Percentiles rank a stretch among this genome's conserved stretches.
These are phyloP conservation scores for Pisolithus sp. DNA, from an alignment of 768 basidiomycete species.

Conservation along the genomic window DNA sequence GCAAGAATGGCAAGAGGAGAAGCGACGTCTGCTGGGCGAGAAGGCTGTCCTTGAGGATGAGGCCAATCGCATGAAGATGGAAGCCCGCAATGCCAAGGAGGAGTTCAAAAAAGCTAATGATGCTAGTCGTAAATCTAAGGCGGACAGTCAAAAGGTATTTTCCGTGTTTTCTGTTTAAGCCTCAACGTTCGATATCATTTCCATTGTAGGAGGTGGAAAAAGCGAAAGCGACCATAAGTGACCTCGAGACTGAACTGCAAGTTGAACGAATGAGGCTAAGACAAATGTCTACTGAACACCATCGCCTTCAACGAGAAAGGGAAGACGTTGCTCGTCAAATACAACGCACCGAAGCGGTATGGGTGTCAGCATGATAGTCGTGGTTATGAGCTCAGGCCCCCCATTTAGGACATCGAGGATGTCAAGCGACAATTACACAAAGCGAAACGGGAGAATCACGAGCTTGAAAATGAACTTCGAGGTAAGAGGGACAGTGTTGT, in stretches of 20 bases:
- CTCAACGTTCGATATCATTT: neutral
- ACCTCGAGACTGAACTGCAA: slow-evolving; percentile 67
- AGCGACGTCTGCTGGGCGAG: slow-evolving; percentile 55
- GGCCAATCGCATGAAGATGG: slow-evolving; percentile 55
- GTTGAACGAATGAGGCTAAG: slow-evolving; percentile 63
- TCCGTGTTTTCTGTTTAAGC: neutral
- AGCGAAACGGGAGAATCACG: slow-evolving; percentile 67
- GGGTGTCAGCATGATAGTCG: slow-evolving; percentile 10
- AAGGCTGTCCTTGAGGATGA: slow-evolving; percentile 69
- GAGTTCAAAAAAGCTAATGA: slow-evolving; percentile 51
- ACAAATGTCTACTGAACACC: slow-evolving; percentile 57
- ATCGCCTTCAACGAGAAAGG: slow-evolving; percentile 56
- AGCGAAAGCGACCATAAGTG: slow-evolving; percentile 57
- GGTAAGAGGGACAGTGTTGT: slow-evolving; percentile 34
- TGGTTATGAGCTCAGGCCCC: neutral
- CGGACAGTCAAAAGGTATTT: slow-evolving; percentile 51
- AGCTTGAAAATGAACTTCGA: slow-evolving; percentile 68
- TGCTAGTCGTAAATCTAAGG: slow-evolving; percentile 41
- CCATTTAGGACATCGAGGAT: slow-evolving; percentile 67
- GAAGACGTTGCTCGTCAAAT: slow-evolving; percentile 57
- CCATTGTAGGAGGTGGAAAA: slow-evolving; percentile 58
- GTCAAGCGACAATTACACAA: slow-evolving; percentile 62
- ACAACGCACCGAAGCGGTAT: slow-evolving; percentile 64
- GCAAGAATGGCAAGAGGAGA: slow-evolving; percentile 66
- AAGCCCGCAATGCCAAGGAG: slow-evolving; percentile 54